Percentiles rank a stretch among this genome's conserved stretches.
Evolutionary conservation across 176 grass and related monocot species (phyloP).

Genomic region (Carex scoparia): DNA sequence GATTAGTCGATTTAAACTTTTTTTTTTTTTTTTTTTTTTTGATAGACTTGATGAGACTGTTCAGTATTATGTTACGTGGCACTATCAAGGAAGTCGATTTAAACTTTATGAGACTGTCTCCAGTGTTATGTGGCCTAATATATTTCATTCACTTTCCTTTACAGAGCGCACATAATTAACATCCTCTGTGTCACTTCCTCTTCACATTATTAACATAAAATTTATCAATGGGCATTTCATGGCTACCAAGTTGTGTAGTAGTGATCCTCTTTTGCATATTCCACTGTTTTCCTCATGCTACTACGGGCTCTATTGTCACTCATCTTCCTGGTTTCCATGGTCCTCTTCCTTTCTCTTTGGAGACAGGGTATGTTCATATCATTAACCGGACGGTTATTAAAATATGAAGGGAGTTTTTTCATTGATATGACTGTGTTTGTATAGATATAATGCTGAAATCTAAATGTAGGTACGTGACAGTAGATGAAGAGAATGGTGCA

Average conservation of each 20-base stretch:
- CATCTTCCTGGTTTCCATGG: constrained; percentile 29
- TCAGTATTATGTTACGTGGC: no score
- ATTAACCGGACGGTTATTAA: neutral
- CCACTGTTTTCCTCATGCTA: neutral
- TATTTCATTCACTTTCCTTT: neutral
- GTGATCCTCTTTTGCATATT: neutral
- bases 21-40: no score
- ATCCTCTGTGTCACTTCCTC: no score
- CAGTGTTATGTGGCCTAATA: neutral
- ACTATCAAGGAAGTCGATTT: neutral
- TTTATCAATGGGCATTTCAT: neutral
- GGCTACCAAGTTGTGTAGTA: neutral
- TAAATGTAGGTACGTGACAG: constrained; percentile 35
- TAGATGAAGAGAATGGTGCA: constrained; percentile 36
- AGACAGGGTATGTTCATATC: constrained; percentile 27
- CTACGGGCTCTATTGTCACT: neutral
- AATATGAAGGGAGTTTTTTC: neutral
- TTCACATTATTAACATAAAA: neutral
- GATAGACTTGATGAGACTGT: no score
- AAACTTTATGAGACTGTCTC: neutral
- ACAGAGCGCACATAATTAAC: no score
- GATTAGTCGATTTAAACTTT: no score
- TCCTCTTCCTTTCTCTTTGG: constrained; percentile 22
- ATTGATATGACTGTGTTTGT: neutral
- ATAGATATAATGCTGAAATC: neutral